phyloP scores from a whole-genome alignment of 2,329 filamentous ascomycete genomes.

The Pseudocercospora ulei region DNA sequence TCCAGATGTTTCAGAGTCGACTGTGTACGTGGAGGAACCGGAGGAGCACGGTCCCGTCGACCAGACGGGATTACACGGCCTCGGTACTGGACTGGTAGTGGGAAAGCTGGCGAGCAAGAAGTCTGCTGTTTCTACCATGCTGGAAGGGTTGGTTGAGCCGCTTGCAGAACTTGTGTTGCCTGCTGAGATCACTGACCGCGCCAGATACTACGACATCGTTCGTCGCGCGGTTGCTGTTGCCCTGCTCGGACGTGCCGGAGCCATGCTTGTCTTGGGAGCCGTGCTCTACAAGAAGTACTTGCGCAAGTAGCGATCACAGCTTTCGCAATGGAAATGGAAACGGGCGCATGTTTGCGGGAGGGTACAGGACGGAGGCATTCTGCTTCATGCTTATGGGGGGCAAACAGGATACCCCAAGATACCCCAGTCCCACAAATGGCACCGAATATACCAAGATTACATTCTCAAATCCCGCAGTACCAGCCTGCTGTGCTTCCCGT shows the following conservation, averaged over 20 bases:
- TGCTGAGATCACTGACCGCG: conserved; percentile 29
- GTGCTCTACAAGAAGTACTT: conserved; percentile 18
- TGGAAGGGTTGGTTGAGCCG: conserved; percentile 39
- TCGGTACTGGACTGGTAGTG: conserved; percentile 38
- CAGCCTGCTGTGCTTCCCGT: too few relatives aligned
- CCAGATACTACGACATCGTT: conserved; percentile 44
- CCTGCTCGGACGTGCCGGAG: conserved; percentile 33
- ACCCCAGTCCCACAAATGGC: too few relatives aligned
- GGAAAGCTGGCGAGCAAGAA: conserved; percentile 33
- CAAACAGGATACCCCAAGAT: too few relatives aligned
- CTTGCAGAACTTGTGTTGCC: conserved; percentile 24
- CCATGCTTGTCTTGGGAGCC: conserved; percentile 16
- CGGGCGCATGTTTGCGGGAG: too few relatives aligned
- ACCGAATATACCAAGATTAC: too few relatives aligned
- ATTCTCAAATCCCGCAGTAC: too few relatives aligned
- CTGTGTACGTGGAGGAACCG: conserved; percentile 14
- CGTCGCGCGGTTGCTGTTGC: conserved; percentile 41
- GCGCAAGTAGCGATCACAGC: conserved; percentile 1
- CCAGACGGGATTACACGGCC: conserved; percentile 40
- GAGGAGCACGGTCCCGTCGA: conserved; percentile 29
- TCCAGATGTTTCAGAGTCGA: conserved; percentile 11
- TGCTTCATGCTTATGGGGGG: too few relatives aligned
- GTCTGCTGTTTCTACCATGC: conserved; percentile 42
- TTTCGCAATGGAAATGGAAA: neutral
- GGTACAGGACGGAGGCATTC: too few relatives aligned